phyloP scores from a whole-genome alignment of 2,329 filamentous ascomycete genomes.

The Coniochaeta sp. region DNA sequence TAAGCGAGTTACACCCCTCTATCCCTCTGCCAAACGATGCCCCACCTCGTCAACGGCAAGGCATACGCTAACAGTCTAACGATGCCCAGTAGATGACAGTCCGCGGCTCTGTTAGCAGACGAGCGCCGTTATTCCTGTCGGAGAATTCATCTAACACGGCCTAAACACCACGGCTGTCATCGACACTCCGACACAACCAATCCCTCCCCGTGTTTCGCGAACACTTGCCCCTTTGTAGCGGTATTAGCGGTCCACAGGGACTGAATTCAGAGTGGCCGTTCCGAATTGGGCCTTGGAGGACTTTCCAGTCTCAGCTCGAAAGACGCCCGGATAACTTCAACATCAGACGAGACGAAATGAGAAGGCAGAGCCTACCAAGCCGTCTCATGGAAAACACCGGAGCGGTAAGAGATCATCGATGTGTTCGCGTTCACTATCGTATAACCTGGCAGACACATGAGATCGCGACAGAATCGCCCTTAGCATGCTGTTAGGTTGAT shows the following conservation, averaged over 20 bases:
- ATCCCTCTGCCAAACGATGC: too few relatives aligned
- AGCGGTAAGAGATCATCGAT: background rate
- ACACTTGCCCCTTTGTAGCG: background rate
- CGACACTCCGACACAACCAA: background rate
- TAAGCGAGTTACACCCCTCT: background rate
- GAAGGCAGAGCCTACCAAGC: background rate
- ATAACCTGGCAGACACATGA: too few relatives aligned
- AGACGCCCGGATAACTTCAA: slow-evolving; percentile 2
- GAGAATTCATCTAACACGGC: background rate
- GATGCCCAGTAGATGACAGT: background rate
- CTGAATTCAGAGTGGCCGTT: background rate
- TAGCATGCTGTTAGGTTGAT: background rate
- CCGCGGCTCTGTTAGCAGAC: background rate
- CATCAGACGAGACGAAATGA: slow-evolving; percentile 12
- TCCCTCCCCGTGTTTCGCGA: background rate
- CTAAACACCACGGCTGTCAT: background rate
- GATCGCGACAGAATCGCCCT: background rate
- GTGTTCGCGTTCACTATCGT: too few relatives aligned
- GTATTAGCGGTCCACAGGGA: background rate
- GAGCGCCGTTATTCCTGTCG: background rate
- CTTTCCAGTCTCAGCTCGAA: slow-evolving; percentile 2
- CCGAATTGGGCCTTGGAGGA: background rate
- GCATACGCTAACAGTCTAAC: background rate
- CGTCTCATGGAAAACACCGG: background rate
- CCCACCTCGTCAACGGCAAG: background rate